Conservation (phyloP, 495 filamentous ascomycete genomes). For the Durotheca rogersii region DNA sequence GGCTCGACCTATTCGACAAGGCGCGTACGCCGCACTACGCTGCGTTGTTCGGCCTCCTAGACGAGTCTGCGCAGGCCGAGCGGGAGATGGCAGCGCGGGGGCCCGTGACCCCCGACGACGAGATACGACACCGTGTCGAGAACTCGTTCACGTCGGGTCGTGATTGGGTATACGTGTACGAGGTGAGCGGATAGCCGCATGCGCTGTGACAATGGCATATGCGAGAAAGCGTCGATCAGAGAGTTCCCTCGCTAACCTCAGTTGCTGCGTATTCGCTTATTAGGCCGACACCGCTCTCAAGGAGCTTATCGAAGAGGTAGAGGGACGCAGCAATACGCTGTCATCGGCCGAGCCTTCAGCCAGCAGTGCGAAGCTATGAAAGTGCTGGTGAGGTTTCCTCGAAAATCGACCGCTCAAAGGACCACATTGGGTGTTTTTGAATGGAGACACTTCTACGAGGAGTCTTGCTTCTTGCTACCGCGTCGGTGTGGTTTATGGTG, state of each 20-base stretch:
- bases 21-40: constrained; percentile 34
- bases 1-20: constrained; percentile 26
- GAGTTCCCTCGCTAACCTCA: no score
- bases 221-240: no score
- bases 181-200: not conserved
- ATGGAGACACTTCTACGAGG: no score
- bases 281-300: not conserved
- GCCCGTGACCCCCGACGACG: not conserved
- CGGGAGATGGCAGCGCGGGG: not conserved
- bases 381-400: no score
- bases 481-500: no score
- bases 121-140: constrained; percentile 9
- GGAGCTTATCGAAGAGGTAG: not conserved
- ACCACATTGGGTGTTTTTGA: no score
- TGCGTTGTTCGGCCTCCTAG: constrained; percentile 29
- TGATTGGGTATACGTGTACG: constrained; percentile 9
- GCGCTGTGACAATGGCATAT: no score
- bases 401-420: no score
- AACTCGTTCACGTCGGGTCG: not conserved
- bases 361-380: no score
- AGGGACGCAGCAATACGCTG: not conserved
- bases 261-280: not conserved
- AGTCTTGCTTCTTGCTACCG: no score
- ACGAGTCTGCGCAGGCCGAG: constrained; percentile 4
- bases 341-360: no score